Conservation (phyloP, 2,329 filamentous ascomycete genomes). For the Colletotrichum australisinense region DNA sequence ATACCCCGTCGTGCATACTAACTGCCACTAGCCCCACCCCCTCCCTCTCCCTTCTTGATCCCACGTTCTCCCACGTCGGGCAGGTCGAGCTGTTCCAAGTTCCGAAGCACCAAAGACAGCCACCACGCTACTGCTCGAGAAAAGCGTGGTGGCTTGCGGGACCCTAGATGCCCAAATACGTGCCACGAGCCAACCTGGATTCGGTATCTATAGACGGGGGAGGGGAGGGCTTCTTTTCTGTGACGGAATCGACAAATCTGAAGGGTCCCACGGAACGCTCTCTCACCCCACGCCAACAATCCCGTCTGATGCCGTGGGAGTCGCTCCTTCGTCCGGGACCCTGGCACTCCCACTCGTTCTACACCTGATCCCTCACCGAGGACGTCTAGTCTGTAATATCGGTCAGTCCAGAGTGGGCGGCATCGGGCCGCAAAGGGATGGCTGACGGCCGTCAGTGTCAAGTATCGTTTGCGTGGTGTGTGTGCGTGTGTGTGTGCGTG, state of each 20-base stretch:
- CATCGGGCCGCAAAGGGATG: conserved; percentile 8
- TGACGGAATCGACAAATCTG: background rate
- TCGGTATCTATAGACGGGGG: background rate
- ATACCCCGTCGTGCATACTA: background rate
- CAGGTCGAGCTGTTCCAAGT: conserved; percentile 5
- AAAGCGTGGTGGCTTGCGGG: conserved; percentile 10
- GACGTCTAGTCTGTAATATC: background rate
- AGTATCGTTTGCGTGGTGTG: background rate
- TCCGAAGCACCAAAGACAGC: background rate
- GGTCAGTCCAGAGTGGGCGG: background rate
- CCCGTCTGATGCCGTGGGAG: background rate
- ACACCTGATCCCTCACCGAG: conserved; percentile 23
- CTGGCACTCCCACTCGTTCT: background rate
- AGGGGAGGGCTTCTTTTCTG: background rate
- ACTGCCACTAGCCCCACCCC: conserved; percentile 1
- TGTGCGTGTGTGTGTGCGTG: too few species aligned
- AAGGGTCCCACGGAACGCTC: background rate
- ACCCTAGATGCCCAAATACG: background rate
- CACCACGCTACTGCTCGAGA: background rate
- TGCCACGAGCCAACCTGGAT: background rate
- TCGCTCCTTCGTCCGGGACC: background rate
- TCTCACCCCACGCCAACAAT: conserved; percentile 15
- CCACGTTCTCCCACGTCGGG: conserved; percentile 19
- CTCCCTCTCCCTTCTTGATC: background rate
- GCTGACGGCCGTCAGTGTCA: background rate